Conservation (phyloP, 2,329 filamentous ascomycete genomes). For the Fusarium sp. region DNA sequence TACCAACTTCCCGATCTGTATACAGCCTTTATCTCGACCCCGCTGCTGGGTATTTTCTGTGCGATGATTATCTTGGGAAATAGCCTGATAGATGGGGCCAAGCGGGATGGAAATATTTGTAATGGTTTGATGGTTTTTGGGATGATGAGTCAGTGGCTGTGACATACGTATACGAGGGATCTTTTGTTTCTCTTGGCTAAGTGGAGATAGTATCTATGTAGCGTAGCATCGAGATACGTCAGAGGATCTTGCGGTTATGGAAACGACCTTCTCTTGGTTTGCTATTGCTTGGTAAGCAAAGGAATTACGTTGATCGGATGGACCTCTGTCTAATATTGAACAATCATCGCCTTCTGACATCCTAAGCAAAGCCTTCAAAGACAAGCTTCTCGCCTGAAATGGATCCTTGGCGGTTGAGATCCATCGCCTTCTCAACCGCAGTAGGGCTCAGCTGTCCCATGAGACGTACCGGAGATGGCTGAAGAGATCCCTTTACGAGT, state of each 20-base stretch:
- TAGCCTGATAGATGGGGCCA: neutral
- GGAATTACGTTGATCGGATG: neutral
- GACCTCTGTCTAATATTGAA: accelerated
- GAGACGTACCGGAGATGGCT: neutral
- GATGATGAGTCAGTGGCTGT: neutral
- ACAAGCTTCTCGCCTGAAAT: constrained; percentile 27
- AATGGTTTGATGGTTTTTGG: neutral
- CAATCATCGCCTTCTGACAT: accelerated
- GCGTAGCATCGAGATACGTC: neutral
- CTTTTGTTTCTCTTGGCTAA: constrained; percentile 20
- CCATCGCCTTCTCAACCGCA: constrained; percentile 4
- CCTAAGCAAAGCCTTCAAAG: neutral
- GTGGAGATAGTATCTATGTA: neutral
- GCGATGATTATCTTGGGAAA: neutral
- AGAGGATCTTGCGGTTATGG: neutral
- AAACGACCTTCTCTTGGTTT: neutral
- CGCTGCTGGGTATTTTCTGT: neutral
- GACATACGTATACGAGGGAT: neutral
- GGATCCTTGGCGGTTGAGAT: constrained; percentile 10
- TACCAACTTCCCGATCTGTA: constrained; percentile 32
- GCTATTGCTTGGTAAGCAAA: neutral
- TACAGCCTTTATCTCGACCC: neutral
- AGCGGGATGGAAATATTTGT: neutral
- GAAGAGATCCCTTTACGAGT: neutral
- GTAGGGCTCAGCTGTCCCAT: constrained; percentile 4